Evolutionary conservation across 331 rosid species (phyloP).

Genomic region (Saraca asoca): DNA sequence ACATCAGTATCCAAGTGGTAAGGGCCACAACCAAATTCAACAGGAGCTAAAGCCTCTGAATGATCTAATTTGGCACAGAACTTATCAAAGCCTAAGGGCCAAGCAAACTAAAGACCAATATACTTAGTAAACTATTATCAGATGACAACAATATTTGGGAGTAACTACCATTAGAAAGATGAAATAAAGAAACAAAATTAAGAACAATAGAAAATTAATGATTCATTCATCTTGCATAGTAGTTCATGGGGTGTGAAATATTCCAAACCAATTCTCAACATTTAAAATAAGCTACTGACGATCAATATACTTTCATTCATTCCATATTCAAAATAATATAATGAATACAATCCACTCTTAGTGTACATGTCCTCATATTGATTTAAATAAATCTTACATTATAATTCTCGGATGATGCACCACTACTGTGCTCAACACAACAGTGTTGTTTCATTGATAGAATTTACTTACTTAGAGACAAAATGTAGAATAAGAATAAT

Average conservation of each 20-base stretch:
- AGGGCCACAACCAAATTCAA: too few relatives aligned
- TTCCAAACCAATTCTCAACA: slow-evolving; percentile 25
- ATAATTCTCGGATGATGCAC: slow-evolving; percentile 88
- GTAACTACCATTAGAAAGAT: background rate
- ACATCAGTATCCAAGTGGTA: too few relatives aligned
- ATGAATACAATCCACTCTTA: slow-evolving; percentile 14
- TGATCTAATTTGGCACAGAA: too few relatives aligned
- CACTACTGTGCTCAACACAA: too few relatives aligned
- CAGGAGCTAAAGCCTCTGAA: too few relatives aligned
- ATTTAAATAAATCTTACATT: slow-evolving; percentile 63
- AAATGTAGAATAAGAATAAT: too few relatives aligned
- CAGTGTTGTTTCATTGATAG: too few relatives aligned
- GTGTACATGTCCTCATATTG: slow-evolving; percentile 18
- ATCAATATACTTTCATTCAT: slow-evolving; percentile 24
- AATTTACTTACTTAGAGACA: too few relatives aligned
- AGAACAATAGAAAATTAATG: slow-evolving; percentile 13
- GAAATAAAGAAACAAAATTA: background rate
- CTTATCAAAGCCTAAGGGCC: too few relatives aligned
- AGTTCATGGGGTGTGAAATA: slow-evolving; percentile 20
- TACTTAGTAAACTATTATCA: slow-evolving; percentile 8
- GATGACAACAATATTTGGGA: slow-evolving; percentile 3
- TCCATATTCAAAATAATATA: slow-evolving; percentile 21
- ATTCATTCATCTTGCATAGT: slow-evolving; percentile 25
- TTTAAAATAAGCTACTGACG: slow-evolving; percentile 17
- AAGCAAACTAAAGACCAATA: too few relatives aligned